Percentiles rank a stretch among this genome's conserved stretches.
Evolutionary conservation across 1,284 basidiomycete species (phyloP).

Genomic region (Xerocomus amazonicus): DNA sequence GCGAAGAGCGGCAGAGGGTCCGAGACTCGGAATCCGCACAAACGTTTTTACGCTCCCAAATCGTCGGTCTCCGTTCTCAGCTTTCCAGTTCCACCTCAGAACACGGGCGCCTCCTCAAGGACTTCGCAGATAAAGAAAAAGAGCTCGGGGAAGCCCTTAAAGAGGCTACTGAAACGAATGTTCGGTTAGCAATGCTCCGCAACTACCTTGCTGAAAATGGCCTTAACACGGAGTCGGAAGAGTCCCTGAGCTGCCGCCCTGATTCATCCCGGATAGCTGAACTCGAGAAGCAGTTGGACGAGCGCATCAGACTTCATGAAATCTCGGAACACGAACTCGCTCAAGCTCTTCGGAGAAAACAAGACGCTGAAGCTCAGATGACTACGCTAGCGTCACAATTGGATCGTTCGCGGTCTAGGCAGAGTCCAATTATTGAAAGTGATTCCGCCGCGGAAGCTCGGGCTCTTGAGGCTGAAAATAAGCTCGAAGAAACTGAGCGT

Average conservation of each 20-base stretch:
- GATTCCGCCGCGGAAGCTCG: slow-evolving; percentile 52
- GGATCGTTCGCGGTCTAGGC: slow-evolving; percentile 55
- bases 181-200: slow-evolving; percentile 80
- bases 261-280: slow-evolving; percentile 57
- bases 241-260: slow-evolving; percentile 40
- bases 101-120: slow-evolving; percentile 66
- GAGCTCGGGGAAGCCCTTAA: slow-evolving; percentile 66
- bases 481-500: slow-evolving; percentile 76
- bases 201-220: slow-evolving; percentile 90
- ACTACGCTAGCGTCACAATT: slow-evolving; percentile 62
- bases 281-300: slow-evolving; percentile 72
- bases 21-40: slow-evolving; percentile 71
- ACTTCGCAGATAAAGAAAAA: slow-evolving; percentile 65
- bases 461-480: slow-evolving; percentile 64
- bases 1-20: slow-evolving; percentile 64
- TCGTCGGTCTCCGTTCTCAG: slow-evolving; percentile 76
- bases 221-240: slow-evolving; percentile 68
- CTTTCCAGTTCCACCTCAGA: slow-evolving; percentile 73
- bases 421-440: slow-evolving; percentile 43
- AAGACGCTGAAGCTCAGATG: slow-evolving; percentile 71
- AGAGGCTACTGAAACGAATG: slow-evolving; percentile 68
- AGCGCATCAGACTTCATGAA: slow-evolving; percentile 70
- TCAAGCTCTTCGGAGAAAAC: slow-evolving; percentile 58
- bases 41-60: slow-evolving; percentile 69
- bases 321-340: slow-evolving; percentile 70